These are phyloP conservation scores for Phycomyces nitens DNA, from an alignment of 192 early-diverging fungal genomes.

Conservation along the genomic window DNA sequence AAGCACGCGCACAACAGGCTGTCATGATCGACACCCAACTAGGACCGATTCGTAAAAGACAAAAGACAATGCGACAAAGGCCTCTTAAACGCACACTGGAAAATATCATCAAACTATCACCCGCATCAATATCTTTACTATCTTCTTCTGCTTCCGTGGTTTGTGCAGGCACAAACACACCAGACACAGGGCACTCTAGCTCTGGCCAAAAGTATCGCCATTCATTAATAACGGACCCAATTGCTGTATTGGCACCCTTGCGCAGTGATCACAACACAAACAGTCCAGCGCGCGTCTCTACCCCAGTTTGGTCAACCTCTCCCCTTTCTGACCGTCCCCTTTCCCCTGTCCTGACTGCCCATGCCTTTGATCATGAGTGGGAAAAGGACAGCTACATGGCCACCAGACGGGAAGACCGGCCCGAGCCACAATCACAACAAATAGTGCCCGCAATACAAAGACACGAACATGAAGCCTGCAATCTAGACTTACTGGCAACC, in stretches of 20 bases:
- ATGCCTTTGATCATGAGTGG: too few relatives aligned
- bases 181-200: too few relatives aligned
- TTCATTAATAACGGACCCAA: too few relatives aligned
- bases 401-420: too few relatives aligned
- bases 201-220: too few relatives aligned
- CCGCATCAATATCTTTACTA: not conserved
- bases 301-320: too few relatives aligned
- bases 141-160: not conserved
- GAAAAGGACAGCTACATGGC: too few relatives aligned
- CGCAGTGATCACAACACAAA: too few relatives aligned
- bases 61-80: not conserved
- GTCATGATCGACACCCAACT: not conserved
- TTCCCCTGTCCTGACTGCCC: not conserved
- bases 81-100: not conserved
- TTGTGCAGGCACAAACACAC: not conserved
- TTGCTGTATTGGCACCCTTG: too few relatives aligned
- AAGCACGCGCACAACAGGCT: constrained; percentile 16
- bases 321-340: not conserved
- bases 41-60: not conserved
- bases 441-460: too few relatives aligned
- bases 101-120: not conserved
- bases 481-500: constrained; percentile 14
- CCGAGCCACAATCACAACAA: too few relatives aligned
- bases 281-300: too few relatives aligned
- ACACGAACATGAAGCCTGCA: not conserved